Conservation (phyloP, 306 rosid species). For the Malus asiatica region DNA sequence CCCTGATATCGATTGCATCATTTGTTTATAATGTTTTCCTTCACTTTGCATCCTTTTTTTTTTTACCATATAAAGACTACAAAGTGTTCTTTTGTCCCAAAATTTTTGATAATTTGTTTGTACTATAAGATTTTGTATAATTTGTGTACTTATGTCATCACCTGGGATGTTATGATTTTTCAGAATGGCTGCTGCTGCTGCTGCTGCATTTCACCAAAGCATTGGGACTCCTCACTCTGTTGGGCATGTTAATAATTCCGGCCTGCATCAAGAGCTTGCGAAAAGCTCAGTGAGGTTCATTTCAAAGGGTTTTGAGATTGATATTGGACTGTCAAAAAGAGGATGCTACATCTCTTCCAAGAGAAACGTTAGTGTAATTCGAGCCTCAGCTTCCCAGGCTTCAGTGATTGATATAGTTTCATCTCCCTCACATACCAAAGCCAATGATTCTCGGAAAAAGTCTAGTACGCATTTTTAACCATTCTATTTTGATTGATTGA, state of each 20-base stretch:
- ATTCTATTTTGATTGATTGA: too few species aligned
- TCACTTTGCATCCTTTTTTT: not conserved
- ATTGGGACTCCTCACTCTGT: constrained; percentile 42
- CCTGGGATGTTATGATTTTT: constrained; percentile 19
- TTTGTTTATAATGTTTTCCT: not conserved
- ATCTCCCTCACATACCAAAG: constrained; percentile 49
- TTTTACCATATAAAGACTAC: not conserved
- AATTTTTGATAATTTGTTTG: not conserved
- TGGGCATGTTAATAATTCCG: constrained; percentile 20
- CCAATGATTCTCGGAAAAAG: constrained; percentile 56
- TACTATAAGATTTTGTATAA: not conserved
- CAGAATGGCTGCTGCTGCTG: constrained; percentile 88
- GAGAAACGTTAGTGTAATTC: constrained; percentile 33
- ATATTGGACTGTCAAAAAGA: constrained; percentile 39
- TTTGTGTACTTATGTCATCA: not conserved
- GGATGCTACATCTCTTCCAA: constrained; percentile 20
- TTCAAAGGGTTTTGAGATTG: constrained; percentile 33
- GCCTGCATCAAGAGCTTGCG: constrained; percentile 28
- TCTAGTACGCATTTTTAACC: constrained; percentile 43
- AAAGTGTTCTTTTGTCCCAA: not conserved
- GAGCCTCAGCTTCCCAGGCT: constrained; percentile 56
- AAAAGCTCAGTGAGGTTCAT: constrained; percentile 36
- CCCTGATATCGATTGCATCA: not conserved
- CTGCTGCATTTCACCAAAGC: constrained; percentile 53
- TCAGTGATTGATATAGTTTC: constrained; percentile 62